A percentile compares a stretch with the other conserved stretches of the same genome.
These are phyloP conservation scores for Tetramitus jugosus DNA, from an alignment of 208 protist genomes.

Conservation along the genomic window DNA sequence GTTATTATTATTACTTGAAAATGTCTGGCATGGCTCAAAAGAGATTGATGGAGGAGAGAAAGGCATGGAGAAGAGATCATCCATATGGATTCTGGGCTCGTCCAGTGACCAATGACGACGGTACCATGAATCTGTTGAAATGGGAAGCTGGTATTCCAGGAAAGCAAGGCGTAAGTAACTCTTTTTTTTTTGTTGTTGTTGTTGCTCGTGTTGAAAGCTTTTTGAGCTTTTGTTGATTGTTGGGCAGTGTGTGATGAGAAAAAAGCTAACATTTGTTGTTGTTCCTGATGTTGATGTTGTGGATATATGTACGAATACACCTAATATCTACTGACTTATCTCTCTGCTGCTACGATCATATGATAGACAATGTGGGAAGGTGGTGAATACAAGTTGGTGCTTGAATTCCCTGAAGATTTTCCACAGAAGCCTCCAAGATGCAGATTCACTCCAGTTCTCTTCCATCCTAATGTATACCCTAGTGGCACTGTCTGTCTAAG, in stretches of 20 bases:
- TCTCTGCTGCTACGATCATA: no score
- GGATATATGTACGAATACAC: no score
- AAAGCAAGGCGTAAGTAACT: constrained; percentile 55
- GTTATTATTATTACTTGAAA: no score
- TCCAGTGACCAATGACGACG: constrained; percentile 35
- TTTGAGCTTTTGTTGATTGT: no score
- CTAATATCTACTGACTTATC: no score
- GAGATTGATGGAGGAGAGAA: constrained; percentile 17
- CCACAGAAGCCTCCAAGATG: constrained; percentile 94
- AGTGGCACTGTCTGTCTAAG: constrained; percentile 96
- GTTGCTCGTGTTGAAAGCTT: no score
- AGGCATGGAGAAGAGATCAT: constrained; percentile 20
- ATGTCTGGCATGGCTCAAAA: no score
- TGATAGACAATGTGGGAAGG: constrained; percentile 85
- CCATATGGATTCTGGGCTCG: constrained; percentile 21
- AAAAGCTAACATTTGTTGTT: no score
- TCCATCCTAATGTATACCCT: constrained; percentile 98
- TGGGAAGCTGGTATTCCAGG: constrained; percentile 96
- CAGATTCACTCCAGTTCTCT: constrained; percentile 70
- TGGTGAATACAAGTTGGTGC: constrained; percentile 78
- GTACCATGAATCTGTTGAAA: constrained; percentile 76
- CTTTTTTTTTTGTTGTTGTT: constrained; percentile 19
- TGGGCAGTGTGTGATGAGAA: no score
- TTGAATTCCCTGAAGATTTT: constrained; percentile 95
- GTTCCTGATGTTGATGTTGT: no score